Evolutionary conservation across 352 stramenopile species (phyloP).

Genomic region (Phytopythium chamaehyphon): DNA sequence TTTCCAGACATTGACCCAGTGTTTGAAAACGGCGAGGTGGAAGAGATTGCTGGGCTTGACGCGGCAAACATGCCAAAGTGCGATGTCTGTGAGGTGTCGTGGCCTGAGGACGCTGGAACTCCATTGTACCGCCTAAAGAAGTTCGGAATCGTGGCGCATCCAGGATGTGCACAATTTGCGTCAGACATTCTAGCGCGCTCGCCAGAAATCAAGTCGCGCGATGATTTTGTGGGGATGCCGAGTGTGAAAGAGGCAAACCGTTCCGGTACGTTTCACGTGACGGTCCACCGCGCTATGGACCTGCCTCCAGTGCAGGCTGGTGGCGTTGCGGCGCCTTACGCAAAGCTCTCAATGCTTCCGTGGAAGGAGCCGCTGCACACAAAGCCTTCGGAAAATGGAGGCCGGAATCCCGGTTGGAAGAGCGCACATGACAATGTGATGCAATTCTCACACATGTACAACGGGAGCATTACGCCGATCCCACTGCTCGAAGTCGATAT

Average conservation of each 20-base stretch:
- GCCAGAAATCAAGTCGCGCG: slow-evolving; percentile 50
- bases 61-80: slow-evolving; percentile 29
- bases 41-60: slow-evolving; percentile 34
- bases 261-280: slow-evolving; percentile 71
- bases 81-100: slow-evolving; percentile 82
- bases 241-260: slow-evolving; percentile 58
- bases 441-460: slow-evolving; percentile 88
- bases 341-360: slow-evolving; percentile 67
- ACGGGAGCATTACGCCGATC: slow-evolving; percentile 84
- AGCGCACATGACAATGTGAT: slow-evolving; percentile 72
- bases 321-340: slow-evolving; percentile 65
- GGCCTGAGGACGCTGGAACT: slow-evolving; percentile 54
- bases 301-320: slow-evolving; percentile 59
- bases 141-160: slow-evolving; percentile 56
- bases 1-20: slow-evolving; percentile 67
- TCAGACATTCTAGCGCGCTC: slow-evolving; percentile 57
- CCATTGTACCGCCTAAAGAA: slow-evolving; percentile 56
- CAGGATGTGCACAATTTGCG: slow-evolving; percentile 74
- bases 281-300: slow-evolving; percentile 69
- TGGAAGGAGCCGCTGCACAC: slow-evolving; percentile 87
- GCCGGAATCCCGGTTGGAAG: slow-evolving; percentile 70
- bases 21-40: slow-evolving; percentile 57
- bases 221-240: slow-evolving; percentile 40
- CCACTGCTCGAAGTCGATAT: slow-evolving; percentile 81
- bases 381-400: slow-evolving; percentile 67